Base-by-base conservation (phyloP, 306 rosid species). In the Malus asiatica region DNA sequence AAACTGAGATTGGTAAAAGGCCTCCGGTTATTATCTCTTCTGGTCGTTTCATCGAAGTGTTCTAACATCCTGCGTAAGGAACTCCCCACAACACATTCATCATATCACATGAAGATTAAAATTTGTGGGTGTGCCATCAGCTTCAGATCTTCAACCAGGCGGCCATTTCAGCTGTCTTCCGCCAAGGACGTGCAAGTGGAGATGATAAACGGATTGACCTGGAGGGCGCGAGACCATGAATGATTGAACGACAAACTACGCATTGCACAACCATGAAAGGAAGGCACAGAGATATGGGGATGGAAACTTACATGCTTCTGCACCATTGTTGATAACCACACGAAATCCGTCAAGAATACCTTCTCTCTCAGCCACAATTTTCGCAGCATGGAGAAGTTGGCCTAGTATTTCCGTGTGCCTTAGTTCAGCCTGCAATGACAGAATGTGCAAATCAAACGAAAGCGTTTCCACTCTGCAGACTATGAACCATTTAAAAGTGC, bases 121-220 rank as follows among this genome's bases (percentile, higher is more conserved):
- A 27, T 27, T 27, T 61, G 30, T 27, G 35, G 19, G 19, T 27
- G 35, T 61, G 19, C 70, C 18, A 42, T 19, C 10, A 20, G 46
- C 48, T 78, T 77, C 46, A 67, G 79, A 80, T 70, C 71, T 76
- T 92, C 76, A 93, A 72, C 98, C 98, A 16, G 96, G 91, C 44
- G 96, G 98, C 98, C 98, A 93, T 70, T 81, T 90, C 92, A 90
- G 68, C 77, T 86, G 88, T 83, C 96, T 93, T 73, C 97, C 97
- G 75, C 96, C 97, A 13, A 89, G 80, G 69, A 93, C 91, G 79
- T 93, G 97, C 92, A 93, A 80, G 89, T 93, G 97, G 79, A 93
- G 88, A 87, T 93, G 97, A 79, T 90, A 93, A 58, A 93, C 97
- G 68, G 93, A 90, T 87, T 93, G 97, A 80, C 96, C 96, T 93